These are phyloP conservation scores for Xerocomellus amylosporus DNA, from an alignment of 768 basidiomycete genomes.

Conservation along the genomic window DNA sequence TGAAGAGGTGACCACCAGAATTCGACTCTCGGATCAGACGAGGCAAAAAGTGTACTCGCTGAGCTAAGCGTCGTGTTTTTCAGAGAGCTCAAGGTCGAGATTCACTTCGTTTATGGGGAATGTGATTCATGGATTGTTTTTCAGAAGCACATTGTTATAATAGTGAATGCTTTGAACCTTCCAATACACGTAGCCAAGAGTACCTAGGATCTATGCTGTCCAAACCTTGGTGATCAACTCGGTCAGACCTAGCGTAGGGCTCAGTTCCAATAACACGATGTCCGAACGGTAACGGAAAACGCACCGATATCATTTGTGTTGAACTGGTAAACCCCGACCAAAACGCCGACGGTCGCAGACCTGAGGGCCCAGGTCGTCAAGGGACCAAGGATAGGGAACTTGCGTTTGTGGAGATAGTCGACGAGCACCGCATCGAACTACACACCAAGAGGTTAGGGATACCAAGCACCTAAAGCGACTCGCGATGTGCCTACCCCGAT, in stretches of 20 bases:
- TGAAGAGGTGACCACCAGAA: not conserved
- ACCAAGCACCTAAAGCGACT: not conserved
- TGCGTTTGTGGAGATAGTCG: slow-evolving; percentile 92
- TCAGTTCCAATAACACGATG: slow-evolving; percentile 1
- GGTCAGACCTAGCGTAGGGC: slow-evolving; percentile 61
- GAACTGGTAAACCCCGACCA: slow-evolving; percentile 94
- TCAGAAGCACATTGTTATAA: not conserved
- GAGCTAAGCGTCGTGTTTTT: slow-evolving; percentile 3
- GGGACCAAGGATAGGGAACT: slow-evolving; percentile 82
- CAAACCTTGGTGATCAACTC: slow-evolving; percentile 82
- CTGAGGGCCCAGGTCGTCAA: slow-evolving; percentile 74
- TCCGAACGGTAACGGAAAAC: slow-evolving; percentile 29
- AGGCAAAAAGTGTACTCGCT: not conserved
- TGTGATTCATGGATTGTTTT: not conserved
- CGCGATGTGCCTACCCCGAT: slow-evolving; percentile 64
- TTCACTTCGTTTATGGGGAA: not conserved
- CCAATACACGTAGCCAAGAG: not conserved
- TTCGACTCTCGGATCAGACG: no score
- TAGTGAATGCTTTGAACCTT: not conserved
- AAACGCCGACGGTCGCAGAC: slow-evolving; percentile 70
- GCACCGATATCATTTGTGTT: slow-evolving; percentile 97
- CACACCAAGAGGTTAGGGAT: not conserved
- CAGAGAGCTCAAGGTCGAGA: not conserved
- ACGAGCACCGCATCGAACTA: slow-evolving; percentile 76
- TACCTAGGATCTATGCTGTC: slow-evolving; percentile 55